Conservation (phyloP, 768 basidiomycete genomes). For the Strobilomyces dryophilus region DNA sequence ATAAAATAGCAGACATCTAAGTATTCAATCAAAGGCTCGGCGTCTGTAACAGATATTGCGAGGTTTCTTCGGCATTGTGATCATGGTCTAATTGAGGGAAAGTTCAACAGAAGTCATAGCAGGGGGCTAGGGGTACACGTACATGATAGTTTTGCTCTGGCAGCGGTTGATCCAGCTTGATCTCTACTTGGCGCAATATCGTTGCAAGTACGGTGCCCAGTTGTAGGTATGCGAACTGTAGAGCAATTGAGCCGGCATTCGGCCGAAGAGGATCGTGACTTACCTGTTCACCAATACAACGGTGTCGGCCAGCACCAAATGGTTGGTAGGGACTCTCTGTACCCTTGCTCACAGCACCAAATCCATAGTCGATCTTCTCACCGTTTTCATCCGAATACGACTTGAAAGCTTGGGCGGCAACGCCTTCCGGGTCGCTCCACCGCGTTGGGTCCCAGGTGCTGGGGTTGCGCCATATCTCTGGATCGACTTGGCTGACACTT, state of each 20-base stretch:
- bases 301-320: conserved; percentile 94
- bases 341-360: conserved; percentile 92
- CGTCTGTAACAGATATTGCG: conserved; percentile 63
- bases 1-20: neutral
- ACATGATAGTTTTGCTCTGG: conserved; percentile 91
- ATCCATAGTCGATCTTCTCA: conserved; percentile 95
- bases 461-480: conserved; percentile 72
- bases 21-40: conserved; percentile 49
- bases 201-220: conserved; percentile 79
- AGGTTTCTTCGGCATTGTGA: conserved; percentile 79
- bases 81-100: conserved; percentile 69
- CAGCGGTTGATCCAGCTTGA: conserved; percentile 58
- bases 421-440: conserved; percentile 83
- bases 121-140: conserved; percentile 30
- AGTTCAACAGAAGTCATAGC: conserved; percentile 4
- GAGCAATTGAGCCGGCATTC: conserved; percentile 1
- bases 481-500: conserved; percentile 84
- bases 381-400: conserved; percentile 70
- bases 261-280: conserved; percentile 11
- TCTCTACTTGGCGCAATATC: conserved; percentile 70
- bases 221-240: conserved; percentile 91
- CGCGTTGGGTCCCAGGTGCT: conserved; percentile 72
- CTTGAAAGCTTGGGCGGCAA: conserved; percentile 74
- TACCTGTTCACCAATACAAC: conserved; percentile 91
- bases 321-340: conserved; percentile 96